Conservation (phyloP, 148 eudicot genomes). For the Rheum nobile region DNA sequence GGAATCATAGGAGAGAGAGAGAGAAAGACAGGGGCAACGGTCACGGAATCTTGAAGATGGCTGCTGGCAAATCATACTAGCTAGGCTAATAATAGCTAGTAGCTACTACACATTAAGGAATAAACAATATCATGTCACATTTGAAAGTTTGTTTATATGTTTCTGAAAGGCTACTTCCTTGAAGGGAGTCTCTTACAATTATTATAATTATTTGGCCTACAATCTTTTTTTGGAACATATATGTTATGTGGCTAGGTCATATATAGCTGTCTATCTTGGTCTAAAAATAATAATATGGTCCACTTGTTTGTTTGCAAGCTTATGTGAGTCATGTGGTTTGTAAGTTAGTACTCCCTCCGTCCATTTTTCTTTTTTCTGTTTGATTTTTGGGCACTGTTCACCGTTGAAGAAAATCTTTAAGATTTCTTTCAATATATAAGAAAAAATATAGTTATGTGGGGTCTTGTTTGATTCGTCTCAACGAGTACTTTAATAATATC, state of each 20-base stretch:
- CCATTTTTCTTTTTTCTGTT: too few relatives aligned
- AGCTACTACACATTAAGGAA: slow-evolving; percentile 1
- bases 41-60: slow-evolving; percentile 6
- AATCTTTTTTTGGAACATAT: background rate
- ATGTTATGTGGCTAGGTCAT: background rate
- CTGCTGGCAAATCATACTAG: slow-evolving; percentile 1
- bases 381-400: too few relatives aligned
- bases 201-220: background rate
- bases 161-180: background rate
- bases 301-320: background rate
- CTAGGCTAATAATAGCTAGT: background rate
- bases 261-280: background rate
- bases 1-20: background rate
- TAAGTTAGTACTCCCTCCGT: too few relatives aligned
- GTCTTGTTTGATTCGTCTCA: too few relatives aligned
- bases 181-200: too few relatives aligned
- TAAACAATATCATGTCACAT: slow-evolving; percentile 2
- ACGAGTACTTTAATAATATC: too few relatives aligned
- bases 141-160: background rate
- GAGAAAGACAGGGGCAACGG: background rate
- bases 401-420: too few relatives aligned
- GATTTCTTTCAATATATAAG: too few relatives aligned
- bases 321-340: background rate
- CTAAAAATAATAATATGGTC: background rate
- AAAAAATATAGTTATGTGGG: too few relatives aligned